These are phyloP conservation scores for Cercospora sp. DNA, from an alignment of 2,329 filamentous ascomycete species.

Conservation along the genomic window DNA sequence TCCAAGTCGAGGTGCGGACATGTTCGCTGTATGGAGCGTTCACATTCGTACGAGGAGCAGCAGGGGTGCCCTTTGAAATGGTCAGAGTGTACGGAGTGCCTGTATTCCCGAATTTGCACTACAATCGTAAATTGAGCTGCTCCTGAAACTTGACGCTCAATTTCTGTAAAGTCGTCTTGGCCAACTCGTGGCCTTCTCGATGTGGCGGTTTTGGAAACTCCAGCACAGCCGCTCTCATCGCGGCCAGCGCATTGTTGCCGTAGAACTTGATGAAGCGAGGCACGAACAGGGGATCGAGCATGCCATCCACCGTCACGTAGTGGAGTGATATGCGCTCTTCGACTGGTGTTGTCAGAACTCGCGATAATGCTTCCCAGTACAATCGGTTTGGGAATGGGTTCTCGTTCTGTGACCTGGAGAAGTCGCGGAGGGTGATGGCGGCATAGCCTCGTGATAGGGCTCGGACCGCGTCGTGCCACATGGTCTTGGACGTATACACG, in stretches of 20 bases:
- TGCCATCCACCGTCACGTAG: constrained; percentile 52
- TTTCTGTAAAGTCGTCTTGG: constrained; percentile 8
- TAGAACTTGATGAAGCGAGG: constrained; percentile 75
- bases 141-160: constrained; percentile 9
- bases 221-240: constrained; percentile 11
- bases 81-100: neutral
- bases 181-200: constrained; percentile 15
- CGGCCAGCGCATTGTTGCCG: constrained; percentile 17
- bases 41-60: neutral
- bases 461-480: constrained; percentile 14
- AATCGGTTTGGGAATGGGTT: constrained; percentile 77
- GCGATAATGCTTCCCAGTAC: constrained; percentile 79
- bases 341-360: constrained; percentile 73
- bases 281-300: constrained; percentile 62
- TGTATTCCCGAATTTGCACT: constrained; percentile 6
- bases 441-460: constrained; percentile 63
- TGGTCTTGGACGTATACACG: constrained; percentile 11
- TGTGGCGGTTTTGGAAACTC: constrained; percentile 16
- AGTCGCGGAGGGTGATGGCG: constrained; percentile 78
- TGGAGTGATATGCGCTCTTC: constrained; percentile 51
- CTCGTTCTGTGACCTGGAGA: constrained; percentile 63
- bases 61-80: neutral
- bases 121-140: constrained; percentile 10
- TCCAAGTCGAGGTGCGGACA: neutral
- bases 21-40: neutral